Evolutionary conservation across 352 stramenopile species (phyloP), one percentile per base, ranked within the genome.

Genomic region (Vaucheria bursata): DNA sequence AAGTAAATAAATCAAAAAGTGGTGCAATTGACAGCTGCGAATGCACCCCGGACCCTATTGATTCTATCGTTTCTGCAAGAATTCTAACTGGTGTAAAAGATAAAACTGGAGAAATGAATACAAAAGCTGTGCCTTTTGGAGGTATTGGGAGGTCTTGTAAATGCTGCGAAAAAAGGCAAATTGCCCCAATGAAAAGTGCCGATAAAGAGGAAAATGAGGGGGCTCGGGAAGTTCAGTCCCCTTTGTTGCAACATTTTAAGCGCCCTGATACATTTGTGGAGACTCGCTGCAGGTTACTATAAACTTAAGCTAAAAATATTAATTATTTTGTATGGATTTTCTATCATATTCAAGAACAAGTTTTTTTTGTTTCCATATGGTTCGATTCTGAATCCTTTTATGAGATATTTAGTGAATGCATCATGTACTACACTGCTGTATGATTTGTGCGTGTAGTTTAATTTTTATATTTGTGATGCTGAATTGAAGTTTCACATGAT

Each of bases 211-310:
- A 50, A 12, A 66, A 31, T 34, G 25, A n/a, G 12, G 45, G 32
- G 25, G 31, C 34, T 18, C 39, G 12, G 29, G 64, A 35, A 4
- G 36, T 59, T 12, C 36, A 50, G 68, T 67, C 40, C 49, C 40
- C 69, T 29, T 34, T n/a, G 39, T 29, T 66, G 68, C 77, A 78
- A 40, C 77, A 82, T 70, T 75, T 72, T 32, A 78, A 64, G 76
- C 77, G 70, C 5, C 82, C 69, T n/a, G 50, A 32, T n/a, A 77
- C 34, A 8, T 82, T 84, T 37, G 65, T 81, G 36, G 71, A 83
- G 36, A 83, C 75, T 8, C 29, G 45, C 32, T 76, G 72, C 53
- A 83, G 34, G 53, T 83, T 4, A 69, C 6, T 69, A 38, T 8
- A 34, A 34, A 29, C 6, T 69, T 18, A 4, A 69, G 12, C 6